Percentiles rank a stretch among this genome's conserved stretches.
phyloP scores from a whole-genome alignment of 1,284 basidiomycete genomes.

The Pisolithus thermaeus region DNA sequence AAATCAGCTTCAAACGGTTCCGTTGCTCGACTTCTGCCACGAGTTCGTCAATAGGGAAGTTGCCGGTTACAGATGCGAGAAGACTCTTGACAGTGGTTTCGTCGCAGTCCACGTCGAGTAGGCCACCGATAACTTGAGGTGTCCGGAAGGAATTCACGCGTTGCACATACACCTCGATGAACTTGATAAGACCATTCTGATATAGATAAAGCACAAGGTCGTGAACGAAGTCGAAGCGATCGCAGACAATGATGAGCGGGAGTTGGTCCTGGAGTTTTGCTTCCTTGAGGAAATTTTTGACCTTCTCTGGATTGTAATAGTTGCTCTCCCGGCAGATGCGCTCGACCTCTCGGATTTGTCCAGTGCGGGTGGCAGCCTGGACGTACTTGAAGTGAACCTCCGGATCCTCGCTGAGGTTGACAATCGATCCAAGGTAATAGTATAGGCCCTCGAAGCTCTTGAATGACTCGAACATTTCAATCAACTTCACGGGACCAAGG shows the following conservation, averaged over 20 bases:
- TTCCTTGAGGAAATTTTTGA: slow-evolving; percentile 99
- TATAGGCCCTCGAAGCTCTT: slow-evolving; percentile 98
- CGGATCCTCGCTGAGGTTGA: slow-evolving; percentile 93
- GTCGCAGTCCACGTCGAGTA: slow-evolving; percentile 98
- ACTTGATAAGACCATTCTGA: slow-evolving; percentile 95
- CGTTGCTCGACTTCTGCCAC: slow-evolving; percentile 96
- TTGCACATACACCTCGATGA: slow-evolving; percentile 99
- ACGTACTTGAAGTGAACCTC: slow-evolving; percentile 99
- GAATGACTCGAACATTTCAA: slow-evolving; percentile 98
- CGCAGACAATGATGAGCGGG: slow-evolving; percentile 99
- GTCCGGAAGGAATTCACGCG: slow-evolving; percentile 96
- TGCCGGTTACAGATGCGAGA: slow-evolving; percentile 90
- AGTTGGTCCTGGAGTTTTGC: slow-evolving; percentile 96
- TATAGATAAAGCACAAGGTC: slow-evolving; percentile 98
- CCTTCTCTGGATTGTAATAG: slow-evolving; percentile 98
- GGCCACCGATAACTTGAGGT: slow-evolving; percentile 96
- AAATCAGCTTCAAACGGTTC: slow-evolving; percentile 93
- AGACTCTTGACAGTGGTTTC: slow-evolving; percentile 95
- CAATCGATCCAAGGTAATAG: slow-evolving; percentile 96
- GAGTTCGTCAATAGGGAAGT: slow-evolving; percentile 97
- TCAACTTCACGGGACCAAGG: slow-evolving; percentile 93
- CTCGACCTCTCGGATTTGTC: slow-evolving; percentile 98
- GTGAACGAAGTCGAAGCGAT: slow-evolving; percentile 99
- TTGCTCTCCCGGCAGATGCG: slow-evolving; percentile 98
- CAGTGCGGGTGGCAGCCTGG: slow-evolving; percentile 96